Evolutionary conservation across 1,284 basidiomycete genomes (phyloP).

Genomic region (Rhodotorula mucilaginosa): DNA sequence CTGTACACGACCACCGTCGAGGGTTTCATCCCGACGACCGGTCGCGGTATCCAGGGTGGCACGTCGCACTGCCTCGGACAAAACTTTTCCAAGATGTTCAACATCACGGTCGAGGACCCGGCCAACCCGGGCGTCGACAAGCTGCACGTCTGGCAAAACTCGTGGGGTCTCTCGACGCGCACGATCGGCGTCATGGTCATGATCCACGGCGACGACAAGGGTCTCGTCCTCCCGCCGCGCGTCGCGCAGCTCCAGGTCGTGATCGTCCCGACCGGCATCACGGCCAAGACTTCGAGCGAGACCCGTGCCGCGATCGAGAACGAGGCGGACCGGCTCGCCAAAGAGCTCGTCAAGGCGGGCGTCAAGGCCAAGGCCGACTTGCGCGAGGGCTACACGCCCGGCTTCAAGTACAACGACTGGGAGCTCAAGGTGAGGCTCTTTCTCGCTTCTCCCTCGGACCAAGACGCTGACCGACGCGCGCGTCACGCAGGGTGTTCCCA

Average conservation of each 20-base stretch:
- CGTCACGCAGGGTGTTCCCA: slow-evolving; percentile 73
- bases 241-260: slow-evolving; percentile 91
- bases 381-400: slow-evolving; percentile 92
- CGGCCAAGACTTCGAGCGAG: slow-evolving; percentile 68
- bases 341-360: slow-evolving; percentile 66
- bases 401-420: slow-evolving; percentile 99
- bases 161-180: slow-evolving; percentile 96
- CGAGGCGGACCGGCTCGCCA: slow-evolving; percentile 59
- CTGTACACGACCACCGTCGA: slow-evolving; percentile 98
- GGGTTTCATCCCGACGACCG: slow-evolving; percentile 95
- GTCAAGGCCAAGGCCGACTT: slow-evolving; percentile 86
- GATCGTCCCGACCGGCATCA: slow-evolving; percentile 90
- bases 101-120: slow-evolving; percentile 94
- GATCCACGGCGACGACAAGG: slow-evolving; percentile 98
- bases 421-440: slow-evolving; percentile 73
- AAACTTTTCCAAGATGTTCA: slow-evolving; percentile 99
- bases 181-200: slow-evolving; percentile 99
- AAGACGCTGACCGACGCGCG: background rate
- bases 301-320: slow-evolving; percentile 70
- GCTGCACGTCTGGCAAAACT: slow-evolving; percentile 93
- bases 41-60: slow-evolving; percentile 95
- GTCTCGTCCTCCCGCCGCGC: slow-evolving; percentile 88
- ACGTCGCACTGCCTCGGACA: slow-evolving; percentile 97
- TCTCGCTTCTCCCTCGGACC: background rate
- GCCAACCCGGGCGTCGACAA: slow-evolving; percentile 61